Percentiles rank a stretch among this genome's conserved stretches.
phyloP scores from a whole-genome alignment of 2,329 filamentous ascomycete genomes.

The Teratosphaeria zuluensis region DNA sequence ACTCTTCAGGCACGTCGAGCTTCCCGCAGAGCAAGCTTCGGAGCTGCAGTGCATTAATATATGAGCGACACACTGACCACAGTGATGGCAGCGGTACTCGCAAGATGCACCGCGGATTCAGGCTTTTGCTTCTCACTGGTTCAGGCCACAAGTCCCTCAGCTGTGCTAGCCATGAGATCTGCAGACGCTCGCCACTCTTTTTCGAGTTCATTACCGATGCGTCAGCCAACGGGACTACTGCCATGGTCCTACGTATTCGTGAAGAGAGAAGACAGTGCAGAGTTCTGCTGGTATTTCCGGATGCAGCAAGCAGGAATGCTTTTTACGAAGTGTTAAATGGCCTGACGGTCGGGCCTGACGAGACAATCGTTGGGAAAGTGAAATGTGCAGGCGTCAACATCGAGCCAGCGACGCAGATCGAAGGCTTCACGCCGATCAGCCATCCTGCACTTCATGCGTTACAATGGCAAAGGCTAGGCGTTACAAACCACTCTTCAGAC shows the following conservation, averaged over 20 bases:
- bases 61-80: conserved; percentile 60
- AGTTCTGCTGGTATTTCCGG: conserved; percentile 68
- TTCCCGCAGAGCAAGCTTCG: conserved; percentile 69
- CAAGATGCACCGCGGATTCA: conserved; percentile 67
- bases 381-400: conserved; percentile 57
- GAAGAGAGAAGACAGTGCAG: conserved; percentile 56
- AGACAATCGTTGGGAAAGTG: conserved; percentile 62
- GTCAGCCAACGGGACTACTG: conserved; percentile 56
- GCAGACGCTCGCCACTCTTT: conserved; percentile 57
- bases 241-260: conserved; percentile 60
- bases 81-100: conserved; percentile 64
- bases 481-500: conserved; percentile 61
- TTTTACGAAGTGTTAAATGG: conserved; percentile 67
- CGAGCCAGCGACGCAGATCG: conserved; percentile 44
- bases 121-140: conserved; percentile 68
- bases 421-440: conserved; percentile 29
- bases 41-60: conserved; percentile 63
- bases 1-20: conserved; percentile 56
- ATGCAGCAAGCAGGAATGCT: conserved; percentile 58
- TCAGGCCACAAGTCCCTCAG: conserved; percentile 68
- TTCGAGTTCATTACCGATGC: conserved; percentile 59
- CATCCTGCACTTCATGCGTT: conserved; percentile 35
- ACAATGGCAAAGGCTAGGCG: conserved; percentile 56
- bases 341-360: conserved; percentile 56
- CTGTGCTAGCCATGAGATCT: conserved; percentile 61